Percentiles rank a stretch among this genome's conserved stretches.
Conservation (phyloP, 192 early-diverging fungal species). For the Linnemannia exigua region DNA sequence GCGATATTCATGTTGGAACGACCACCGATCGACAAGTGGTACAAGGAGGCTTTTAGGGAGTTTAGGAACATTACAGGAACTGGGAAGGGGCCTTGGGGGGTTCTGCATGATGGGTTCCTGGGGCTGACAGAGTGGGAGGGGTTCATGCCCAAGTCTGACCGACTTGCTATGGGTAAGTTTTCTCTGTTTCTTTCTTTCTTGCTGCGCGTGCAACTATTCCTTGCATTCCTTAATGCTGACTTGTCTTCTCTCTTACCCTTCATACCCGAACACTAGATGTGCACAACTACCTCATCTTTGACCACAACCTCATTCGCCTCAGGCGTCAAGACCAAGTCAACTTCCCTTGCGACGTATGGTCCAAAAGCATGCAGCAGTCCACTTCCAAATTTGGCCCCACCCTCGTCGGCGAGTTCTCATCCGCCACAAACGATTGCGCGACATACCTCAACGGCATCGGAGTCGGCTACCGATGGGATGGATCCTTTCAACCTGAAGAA, state of each 20-base stretch:
- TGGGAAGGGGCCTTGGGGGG: conserved; percentile 50
- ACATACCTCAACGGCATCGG: conserved; percentile 82
- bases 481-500: conserved; percentile 57
- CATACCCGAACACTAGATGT: conserved; percentile 44
- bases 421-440: conserved; percentile 82
- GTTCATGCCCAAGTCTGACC: conserved; percentile 59
- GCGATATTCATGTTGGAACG: conserved; percentile 40
- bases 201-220: too few relatives aligned
- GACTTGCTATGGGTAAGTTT: conserved; percentile 63
- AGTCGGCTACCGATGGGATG: conserved; percentile 73
- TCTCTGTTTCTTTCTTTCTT: background rate
- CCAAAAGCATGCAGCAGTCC: conserved; percentile 27
- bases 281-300: conserved; percentile 67
- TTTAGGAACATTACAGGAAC: conserved; percentile 52
- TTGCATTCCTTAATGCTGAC: background rate
- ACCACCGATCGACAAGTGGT: conserved; percentile 48
- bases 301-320: conserved; percentile 55
- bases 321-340: conserved; percentile 15
- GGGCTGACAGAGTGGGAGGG: conserved; percentile 59
- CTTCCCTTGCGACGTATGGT: conserved; percentile 56
- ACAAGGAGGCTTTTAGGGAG: conserved; percentile 55
- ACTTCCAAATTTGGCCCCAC: conserved; percentile 65
- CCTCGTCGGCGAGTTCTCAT: conserved; percentile 82
- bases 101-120: conserved; percentile 66
- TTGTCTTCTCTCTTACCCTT: background rate